A percentile compares a stretch with the other conserved stretches of the same genome.
These are phyloP conservation scores for Scopulariopsis brevicaulis DNA, from an alignment of 2,329 filamentous ascomycete genomes.

Conservation along the genomic window DNA sequence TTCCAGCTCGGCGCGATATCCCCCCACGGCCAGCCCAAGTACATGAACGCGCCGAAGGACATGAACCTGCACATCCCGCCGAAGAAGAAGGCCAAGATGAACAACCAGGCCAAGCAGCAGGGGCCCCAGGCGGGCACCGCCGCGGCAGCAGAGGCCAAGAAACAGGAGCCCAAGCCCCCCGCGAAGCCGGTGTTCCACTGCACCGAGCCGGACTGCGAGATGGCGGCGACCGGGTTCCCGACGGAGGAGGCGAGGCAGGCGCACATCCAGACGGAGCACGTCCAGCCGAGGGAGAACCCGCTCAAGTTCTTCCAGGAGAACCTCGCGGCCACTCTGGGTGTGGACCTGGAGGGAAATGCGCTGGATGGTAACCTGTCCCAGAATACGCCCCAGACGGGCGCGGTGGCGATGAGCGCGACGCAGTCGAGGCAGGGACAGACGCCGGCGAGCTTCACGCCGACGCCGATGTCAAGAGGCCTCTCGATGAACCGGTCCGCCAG, in stretches of 20 bases:
- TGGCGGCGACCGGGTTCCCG: conserved; percentile 33
- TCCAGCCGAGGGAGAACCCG: conserved; percentile 42
- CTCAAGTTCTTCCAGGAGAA: conserved; percentile 38
- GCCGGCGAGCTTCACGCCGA: conserved; percentile 23
- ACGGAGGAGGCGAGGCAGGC: conserved; percentile 40
- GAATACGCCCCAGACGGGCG: conserved; percentile 9
- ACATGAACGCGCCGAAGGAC: conserved; percentile 37
- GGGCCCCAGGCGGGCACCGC: conserved; percentile 25
- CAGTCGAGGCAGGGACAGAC: conserved; percentile 37
- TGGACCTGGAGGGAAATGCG: conserved; percentile 36
- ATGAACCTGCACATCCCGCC: conserved; percentile 45
- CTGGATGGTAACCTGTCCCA: conserved; percentile 21
- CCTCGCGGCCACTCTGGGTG: conserved; percentile 33
- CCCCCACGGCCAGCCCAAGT: conserved; percentile 47
- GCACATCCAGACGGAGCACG: conserved; percentile 49
- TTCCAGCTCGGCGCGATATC: conserved; percentile 44
- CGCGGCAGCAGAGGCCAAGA: conserved; percentile 6
- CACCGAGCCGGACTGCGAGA: conserved; percentile 42
- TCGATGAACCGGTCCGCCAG: conserved; percentile 40
- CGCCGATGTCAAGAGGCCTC: conserved; percentile 38
- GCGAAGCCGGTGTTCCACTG: conserved; percentile 36
- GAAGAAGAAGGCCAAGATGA: conserved; percentile 46
- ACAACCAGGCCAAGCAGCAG: conserved; percentile 28
- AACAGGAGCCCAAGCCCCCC: conserved; percentile 12
- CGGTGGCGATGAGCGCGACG: conserved; percentile 26